Percentiles rank a stretch among this genome's conserved stretches.
Conservation (phyloP, 148 eudicot genomes). For the Camellia japonica region DNA sequence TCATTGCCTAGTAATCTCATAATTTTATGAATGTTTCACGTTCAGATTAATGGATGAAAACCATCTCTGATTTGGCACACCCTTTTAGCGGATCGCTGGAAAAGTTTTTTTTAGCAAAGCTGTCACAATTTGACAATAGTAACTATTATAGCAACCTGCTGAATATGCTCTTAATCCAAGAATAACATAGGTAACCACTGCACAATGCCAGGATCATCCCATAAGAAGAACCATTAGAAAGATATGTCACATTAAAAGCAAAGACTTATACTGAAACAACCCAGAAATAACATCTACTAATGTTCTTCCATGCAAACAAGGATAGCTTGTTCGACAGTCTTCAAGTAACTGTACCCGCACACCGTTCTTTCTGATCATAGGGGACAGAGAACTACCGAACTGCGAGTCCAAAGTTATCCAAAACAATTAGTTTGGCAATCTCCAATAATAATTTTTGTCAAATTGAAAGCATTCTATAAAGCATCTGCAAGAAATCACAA, state of each 20-base stretch:
- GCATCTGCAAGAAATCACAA: conserved; percentile 14
- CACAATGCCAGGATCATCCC: too few relatives aligned
- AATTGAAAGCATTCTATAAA: background rate
- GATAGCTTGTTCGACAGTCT: background rate
- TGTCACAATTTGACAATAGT: too few relatives aligned
- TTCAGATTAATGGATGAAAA: too few relatives aligned
- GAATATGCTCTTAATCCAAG: too few relatives aligned
- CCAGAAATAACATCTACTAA: background rate
- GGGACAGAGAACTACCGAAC: background rate
- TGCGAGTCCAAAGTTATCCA: background rate
- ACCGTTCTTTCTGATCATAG: background rate
- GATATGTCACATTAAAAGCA: background rate
- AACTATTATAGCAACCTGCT: too few relatives aligned
- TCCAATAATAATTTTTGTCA: background rate
- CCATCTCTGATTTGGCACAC: too few relatives aligned
- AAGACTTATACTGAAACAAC: background rate
- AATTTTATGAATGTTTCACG: too few relatives aligned
- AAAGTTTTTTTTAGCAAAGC: too few relatives aligned
- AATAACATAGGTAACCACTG: too few relatives aligned
- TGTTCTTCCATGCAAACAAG: background rate
- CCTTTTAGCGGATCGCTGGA: too few relatives aligned
- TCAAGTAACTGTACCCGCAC: background rate
- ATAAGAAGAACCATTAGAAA: too few relatives aligned
- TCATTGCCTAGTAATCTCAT: too few relatives aligned
- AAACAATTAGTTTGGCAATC: background rate